Conservation (phyloP, 768 basidiomycete species). For the Boletus pseudo-olivaceus region DNA sequence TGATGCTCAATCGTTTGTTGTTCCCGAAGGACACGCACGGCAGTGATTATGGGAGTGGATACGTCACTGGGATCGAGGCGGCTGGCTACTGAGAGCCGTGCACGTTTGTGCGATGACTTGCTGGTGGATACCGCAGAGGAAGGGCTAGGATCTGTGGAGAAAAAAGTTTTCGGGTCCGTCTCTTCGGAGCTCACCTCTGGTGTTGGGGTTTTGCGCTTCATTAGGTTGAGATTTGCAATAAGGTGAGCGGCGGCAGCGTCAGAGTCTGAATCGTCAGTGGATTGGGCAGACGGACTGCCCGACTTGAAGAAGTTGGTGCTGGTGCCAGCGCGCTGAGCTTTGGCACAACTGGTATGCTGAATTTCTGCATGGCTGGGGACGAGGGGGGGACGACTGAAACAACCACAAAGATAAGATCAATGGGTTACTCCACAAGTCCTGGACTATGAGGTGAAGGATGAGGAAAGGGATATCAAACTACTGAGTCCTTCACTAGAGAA, state of each 20-base stretch:
- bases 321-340: too few relatives aligned
- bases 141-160: neutral
- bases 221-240: neutral
- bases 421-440: too few relatives aligned
- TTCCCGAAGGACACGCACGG: neutral
- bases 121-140: too few relatives aligned
- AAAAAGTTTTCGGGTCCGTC: neutral
- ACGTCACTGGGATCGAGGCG: rapidly evolving
- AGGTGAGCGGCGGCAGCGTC: neutral
- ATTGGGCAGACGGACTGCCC: neutral
- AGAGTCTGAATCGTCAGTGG: neutral
- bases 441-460: too few relatives aligned
- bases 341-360: too few relatives aligned
- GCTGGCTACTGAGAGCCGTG: neutral
- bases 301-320: neutral
- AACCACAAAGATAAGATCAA: too few relatives aligned
- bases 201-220: neutral
- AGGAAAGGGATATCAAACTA: too few relatives aligned
- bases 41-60: neutral
- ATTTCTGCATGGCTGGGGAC: neutral
- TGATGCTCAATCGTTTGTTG: neutral
- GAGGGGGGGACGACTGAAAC: too few relatives aligned
- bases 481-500: too few relatives aligned
- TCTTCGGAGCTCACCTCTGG: neutral
- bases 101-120: neutral